Evolutionary conservation across 805 yeast species (phyloP).

Genomic region (Candida montana): DNA sequence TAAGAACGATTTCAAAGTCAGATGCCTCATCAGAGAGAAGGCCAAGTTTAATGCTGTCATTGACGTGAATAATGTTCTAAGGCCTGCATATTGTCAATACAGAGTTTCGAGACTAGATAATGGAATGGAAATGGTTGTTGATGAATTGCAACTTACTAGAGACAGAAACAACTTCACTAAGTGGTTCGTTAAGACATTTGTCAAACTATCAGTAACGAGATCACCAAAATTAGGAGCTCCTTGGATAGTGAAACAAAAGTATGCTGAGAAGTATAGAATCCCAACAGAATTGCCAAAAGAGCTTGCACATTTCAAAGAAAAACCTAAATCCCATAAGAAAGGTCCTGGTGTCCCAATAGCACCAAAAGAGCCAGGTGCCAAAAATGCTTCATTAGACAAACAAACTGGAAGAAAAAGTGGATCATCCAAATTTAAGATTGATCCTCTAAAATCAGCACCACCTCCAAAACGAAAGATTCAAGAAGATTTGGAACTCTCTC

Average conservation of each 20-base stretch:
- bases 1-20: slow-evolving; percentile 24
- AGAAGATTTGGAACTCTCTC: slow-evolving; percentile 20
- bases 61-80: slow-evolving; percentile 31
- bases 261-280: slow-evolving; percentile 64
- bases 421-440: slow-evolving; percentile 2
- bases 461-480: slow-evolving; percentile 16
- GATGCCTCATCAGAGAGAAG: slow-evolving; percentile 71
- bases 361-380: slow-evolving; percentile 14
- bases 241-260: slow-evolving; percentile 84
- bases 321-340: slow-evolving; percentile 5
- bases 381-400: too few species aligned
- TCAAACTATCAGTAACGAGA: slow-evolving; percentile 57
- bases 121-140: slow-evolving; percentile 61
- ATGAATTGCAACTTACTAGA: slow-evolving; percentile 67
- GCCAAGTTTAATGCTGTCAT: slow-evolving; percentile 61
- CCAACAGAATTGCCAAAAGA: slow-evolving; percentile 55
- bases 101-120: slow-evolving; percentile 55
- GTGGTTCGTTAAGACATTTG: slow-evolving; percentile 85
- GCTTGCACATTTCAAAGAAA: slow-evolving; percentile 29
- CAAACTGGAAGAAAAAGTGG: slow-evolving; percentile 8
- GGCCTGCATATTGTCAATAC: slow-evolving; percentile 60
- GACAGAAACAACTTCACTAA: slow-evolving; percentile 87
- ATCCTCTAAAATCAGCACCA: slow-evolving; percentile 11
- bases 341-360: slow-evolving; percentile 3
- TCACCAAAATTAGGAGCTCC: slow-evolving; percentile 89